Base-by-base conservation (phyloP, 495 filamentous ascomycete genomes). In the Lophiotrema nucula region DNA sequence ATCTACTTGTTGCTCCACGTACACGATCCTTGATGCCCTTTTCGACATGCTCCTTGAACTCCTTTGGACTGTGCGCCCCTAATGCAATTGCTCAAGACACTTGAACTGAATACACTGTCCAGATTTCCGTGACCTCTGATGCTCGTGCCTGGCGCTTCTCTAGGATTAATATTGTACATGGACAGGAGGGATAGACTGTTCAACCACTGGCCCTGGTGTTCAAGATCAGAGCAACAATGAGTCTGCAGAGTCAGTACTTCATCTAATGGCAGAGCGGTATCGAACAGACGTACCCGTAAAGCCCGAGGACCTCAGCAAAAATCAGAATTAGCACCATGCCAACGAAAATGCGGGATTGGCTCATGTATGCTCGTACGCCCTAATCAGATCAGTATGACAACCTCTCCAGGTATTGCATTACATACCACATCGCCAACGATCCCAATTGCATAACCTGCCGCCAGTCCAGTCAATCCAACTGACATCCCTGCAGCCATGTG, bases 241-340 rank as follows among this genome's bases (percentile, higher is more conserved):
- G 69, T 27, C 73, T 74, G 57, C 47, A 19, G 16, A 19, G 43
- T 54, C 44, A 57, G 50, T 26, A 24, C 18, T 19, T 24, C 22
- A 25, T 21, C 47, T 13, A n/a, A n/a, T 26, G 24, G 15, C n/a
- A n/a, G n/a, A n/a, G n/a, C n/a, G n/a, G n/a, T n/a, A n/a, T n/a
- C n/a, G n/a, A n/a, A n/a, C n/a, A n/a, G 38, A 78, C 87, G 62
- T 81, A 95, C 87, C 95, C 95, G 69, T 99, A 99, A 37, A 99
- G 85, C 65, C 93, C 93, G 62, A 99, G 73, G 19, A 99, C 93
- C 79, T 99, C 93, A 45, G 88, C 92, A 70, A 98, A 98, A 82
- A 98, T 98, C 63, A 98, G 79, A 58, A 98, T 97, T 65, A 98
- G 72, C 54, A 98, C 92, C 93, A 97, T 96, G 72, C 93, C 93